Evolutionary conservation across 345 rosid genomes (phyloP).

Genomic region (Ceriops decandra): DNA sequence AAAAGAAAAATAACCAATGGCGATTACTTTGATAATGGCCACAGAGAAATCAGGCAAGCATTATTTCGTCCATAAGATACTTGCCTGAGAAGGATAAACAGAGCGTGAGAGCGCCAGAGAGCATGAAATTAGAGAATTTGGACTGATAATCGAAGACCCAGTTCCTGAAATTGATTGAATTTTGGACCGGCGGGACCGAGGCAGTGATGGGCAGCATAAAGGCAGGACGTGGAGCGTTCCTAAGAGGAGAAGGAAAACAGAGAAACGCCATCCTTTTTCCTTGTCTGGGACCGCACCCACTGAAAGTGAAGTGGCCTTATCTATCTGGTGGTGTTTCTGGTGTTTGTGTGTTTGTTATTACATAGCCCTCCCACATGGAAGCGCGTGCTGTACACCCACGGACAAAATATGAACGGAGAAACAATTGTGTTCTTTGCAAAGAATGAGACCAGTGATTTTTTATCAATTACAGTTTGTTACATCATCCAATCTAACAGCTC

Average conservation of each 20-base stretch:
- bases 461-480: too few relatives aligned
- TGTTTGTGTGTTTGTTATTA: neutral
- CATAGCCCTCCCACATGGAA: neutral
- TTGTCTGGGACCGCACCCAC: constrained; percentile 10
- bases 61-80: neutral
- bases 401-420: too few relatives aligned
- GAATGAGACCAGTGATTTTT: too few relatives aligned
- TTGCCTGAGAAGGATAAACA: constrained; percentile 55
- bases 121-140: constrained; percentile 48
- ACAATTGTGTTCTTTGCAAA: too few relatives aligned
- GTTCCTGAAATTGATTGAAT: constrained; percentile 17
- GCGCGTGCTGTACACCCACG: neutral
- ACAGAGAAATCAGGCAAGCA: neutral
- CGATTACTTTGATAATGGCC: neutral
- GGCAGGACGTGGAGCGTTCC: constrained; percentile 9
- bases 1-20: neutral
- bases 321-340: neutral
- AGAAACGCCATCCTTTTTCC: constrained; percentile 32
- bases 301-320: neutral
- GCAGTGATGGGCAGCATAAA: constrained; percentile 16
- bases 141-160: constrained; percentile 44
- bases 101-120: constrained; percentile 68
- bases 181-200: constrained; percentile 15
- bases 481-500: too few relatives aligned
- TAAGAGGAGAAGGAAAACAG: constrained; percentile 23